Evolutionary conservation across 2,329 filamentous ascomycete genomes (phyloP).

Genomic region (Fusarium siculi): DNA sequence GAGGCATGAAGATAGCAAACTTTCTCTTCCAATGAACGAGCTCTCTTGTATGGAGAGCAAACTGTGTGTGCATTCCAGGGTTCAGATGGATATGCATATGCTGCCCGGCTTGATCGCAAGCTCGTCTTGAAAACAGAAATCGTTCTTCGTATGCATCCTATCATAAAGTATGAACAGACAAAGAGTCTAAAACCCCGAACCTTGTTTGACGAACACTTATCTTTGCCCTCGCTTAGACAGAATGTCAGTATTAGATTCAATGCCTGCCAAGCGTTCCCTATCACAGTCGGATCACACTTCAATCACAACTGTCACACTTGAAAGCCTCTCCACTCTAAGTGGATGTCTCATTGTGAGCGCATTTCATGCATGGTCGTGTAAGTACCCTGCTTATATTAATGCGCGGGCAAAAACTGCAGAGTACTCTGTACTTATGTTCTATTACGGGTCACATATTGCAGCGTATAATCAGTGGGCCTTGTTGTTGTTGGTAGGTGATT

Average conservation of each 20-base stretch:
- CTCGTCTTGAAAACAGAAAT: not conserved
- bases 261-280: constrained; percentile 15
- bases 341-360: not conserved
- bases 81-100: not conserved
- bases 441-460: not conserved
- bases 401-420: not conserved
- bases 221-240: constrained; percentile 3
- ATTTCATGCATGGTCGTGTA: not conserved
- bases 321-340: constrained; percentile 2
- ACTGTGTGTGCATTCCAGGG: not conserved
- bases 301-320: constrained; percentile 12
- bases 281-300: constrained; percentile 18
- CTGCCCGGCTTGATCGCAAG: not conserved
- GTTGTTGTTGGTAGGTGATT: not conserved
- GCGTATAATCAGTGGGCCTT: not conserved
- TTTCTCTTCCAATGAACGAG: not conserved
- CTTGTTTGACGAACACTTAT: not conserved
- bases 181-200: not conserved
- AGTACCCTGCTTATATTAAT: not conserved
- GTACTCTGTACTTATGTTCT: not conserved
- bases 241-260: not conserved
- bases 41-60: not conserved
- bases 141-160: constrained; percentile 1
- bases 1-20: not conserved
- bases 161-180: constrained; percentile 10